Percentiles rank a stretch among this genome's conserved stretches.
These are phyloP conservation scores for Talaromyces sp. DNA, from an alignment of 2,329 filamentous ascomycete genomes.

Conservation along the genomic window DNA sequence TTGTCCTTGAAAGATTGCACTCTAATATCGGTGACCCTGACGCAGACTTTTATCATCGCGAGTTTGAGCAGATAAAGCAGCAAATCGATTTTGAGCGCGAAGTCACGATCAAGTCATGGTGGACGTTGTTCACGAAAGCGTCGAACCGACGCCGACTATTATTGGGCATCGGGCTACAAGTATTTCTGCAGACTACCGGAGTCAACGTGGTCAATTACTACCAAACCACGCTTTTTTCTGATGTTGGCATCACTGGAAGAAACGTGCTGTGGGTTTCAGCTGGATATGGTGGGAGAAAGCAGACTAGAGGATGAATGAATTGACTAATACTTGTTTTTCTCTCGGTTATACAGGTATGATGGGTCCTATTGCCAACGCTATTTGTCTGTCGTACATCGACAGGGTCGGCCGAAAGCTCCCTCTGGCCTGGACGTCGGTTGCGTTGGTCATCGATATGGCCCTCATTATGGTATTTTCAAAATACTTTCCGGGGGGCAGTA, in stretches of 20 bases:
- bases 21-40: slow-evolving; percentile 15
- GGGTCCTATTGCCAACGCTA: slow-evolving; percentile 4
- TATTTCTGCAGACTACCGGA: slow-evolving; percentile 26
- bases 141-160: slow-evolving; percentile 21
- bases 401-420: slow-evolving; percentile 4
- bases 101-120: slow-evolving; percentile 15
- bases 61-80: slow-evolving; percentile 23
- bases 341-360: background rate
- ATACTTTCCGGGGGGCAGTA: background rate
- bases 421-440: slow-evolving; percentile 1
- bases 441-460: background rate
- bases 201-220: slow-evolving; percentile 20
- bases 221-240: background rate
- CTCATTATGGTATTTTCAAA: slow-evolving; percentile 3
- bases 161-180: slow-evolving; percentile 22
- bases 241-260: background rate
- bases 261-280: background rate
- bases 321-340: background rate
- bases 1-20: slow-evolving; percentile 18
- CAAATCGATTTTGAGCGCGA: slow-evolving; percentile 19
- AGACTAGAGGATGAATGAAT: background rate
- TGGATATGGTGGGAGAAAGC: background rate
- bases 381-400: slow-evolving; percentile 1
- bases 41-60: slow-evolving; percentile 18
- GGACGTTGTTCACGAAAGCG: slow-evolving; percentile 20